Base-by-base conservation (phyloP, 2,329 filamentous ascomycete genomes). In the Phialophora expanda region DNA sequence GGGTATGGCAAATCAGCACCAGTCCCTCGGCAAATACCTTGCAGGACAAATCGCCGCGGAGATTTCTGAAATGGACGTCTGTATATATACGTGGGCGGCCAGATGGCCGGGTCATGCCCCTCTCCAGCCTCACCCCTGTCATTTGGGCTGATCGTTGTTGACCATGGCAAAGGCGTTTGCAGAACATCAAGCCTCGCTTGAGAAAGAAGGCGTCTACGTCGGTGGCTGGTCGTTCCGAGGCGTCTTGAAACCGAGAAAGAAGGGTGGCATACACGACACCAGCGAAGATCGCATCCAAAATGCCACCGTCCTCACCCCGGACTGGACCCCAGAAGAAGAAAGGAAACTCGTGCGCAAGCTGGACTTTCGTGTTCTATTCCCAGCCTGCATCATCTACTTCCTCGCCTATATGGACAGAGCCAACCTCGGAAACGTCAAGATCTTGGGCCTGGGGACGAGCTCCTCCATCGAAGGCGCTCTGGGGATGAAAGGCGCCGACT, bases 341-440 rank as follows among this genome's bases (percentile, higher is more conserved):
- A 41, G 62, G 30, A 54, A 38, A 24, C 63, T 71, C 28, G 65
- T 69, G 50, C 66, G 70, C 22, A 71, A 71, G 56, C 67, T 71
- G 24, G 69, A 71, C 50, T 34, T 56, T 24, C 65, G 69, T n/a
- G 65, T 72, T n/a, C 30, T 71, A 12, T 48, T 66, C 24, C 66
- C 60, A n/a, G 70, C 66, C 48, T 71, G 61, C 63, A 67, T 72
- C 34, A 62, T 72, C 22, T 70, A 70, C 53, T 65, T 72, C 59
- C 62, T 72, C n/a, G 67, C 70, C 24, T 68, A 71, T 26, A 54
- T 72, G 22, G 70, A 72, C 55, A 64, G 70, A 12, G 66, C 66
- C 38, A 72, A 72, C 59, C 54, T 72, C 20, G 70, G 69, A 14
- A 69, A 65, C 60, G 64, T 69, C 46, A 66, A 67, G 17, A 66